Evolutionary conservation across 2,329 filamentous ascomycete species (phyloP), one percentile per base, ranked within the genome.

Genomic region (Westerdykella sp.): DNA sequence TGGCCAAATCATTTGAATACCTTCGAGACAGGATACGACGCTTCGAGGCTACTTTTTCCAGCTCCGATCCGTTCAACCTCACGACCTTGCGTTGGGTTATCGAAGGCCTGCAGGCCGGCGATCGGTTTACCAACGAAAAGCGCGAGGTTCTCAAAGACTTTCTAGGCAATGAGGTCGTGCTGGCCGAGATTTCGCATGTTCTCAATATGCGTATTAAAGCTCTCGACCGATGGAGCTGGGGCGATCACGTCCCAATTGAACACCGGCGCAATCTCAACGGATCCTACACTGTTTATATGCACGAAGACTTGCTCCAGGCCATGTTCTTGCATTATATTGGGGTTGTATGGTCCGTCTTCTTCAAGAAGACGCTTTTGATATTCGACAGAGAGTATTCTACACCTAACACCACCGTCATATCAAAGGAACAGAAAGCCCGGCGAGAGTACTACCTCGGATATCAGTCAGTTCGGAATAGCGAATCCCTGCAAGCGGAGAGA

Each of bases 111-210:
- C 53, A 71, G 16, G 53, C 60, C 3, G 72, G 71, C 0, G 72
- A 73, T 28, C 59, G 76, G 0, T 62, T 77, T 3, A 67, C 69
- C 4, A 60, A 64, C 21, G 61, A 62, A 16, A 66, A 67, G 43
- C 53, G 62, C n/a, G 56, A 60, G 31, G 56, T 55, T 6, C 48
- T 63, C 7, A 59, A 56, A n/a, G 62, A 64, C 46, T 65, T 65
- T 18, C 47, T 60, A 3, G 50, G 45, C 34, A 64, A 66, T 37
- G 51, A 59, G 13, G 49, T 62, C 22, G 62, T 65, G 23, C 39
- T 63, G n/a, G 31, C 25, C 10, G 61, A 63, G 44, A 51, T 65
- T 30, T 54, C 53, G 13, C 60, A 65, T 39, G 59, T 65, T 11
- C 53, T 65, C 21, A 62, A 61, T 37, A 59, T 63, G 46, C 56